Evolutionary conservation across 495 filamentous ascomycete species (phyloP), one percentile per base, ranked within the genome.

Genomic region (Diplogelasinospora grovesii): DNA sequence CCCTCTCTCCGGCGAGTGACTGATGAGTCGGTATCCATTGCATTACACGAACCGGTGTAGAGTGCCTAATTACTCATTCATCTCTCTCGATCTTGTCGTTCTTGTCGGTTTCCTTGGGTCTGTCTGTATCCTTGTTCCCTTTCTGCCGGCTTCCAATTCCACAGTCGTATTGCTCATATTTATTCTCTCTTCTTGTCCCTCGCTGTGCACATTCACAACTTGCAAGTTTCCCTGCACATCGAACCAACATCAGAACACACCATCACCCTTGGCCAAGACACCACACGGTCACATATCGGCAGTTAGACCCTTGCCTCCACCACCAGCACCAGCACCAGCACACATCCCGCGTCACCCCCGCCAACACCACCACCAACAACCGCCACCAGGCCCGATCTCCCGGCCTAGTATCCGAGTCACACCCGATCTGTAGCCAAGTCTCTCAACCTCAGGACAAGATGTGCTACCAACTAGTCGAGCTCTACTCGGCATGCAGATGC

Each of bases 401-500:
- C 15, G 38, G 20, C 38, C 19, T 16, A 28, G 38, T 30, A 25
- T 8, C 6, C 26, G 14, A n/a, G n/a, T n/a, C n/a, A n/a, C n/a
- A n/a, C n/a, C n/a, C 26, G 26, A 28, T 13, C 26, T 28, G 26
- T 19, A 31, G 18, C 26, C 29, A 10, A 29, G 18, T 19, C 18
- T 13, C 15, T 22, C 32, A 39, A n/a, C 29, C 8, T n/a, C 28
- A 4, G 27, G 33, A 37, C 54, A 52, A 7, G 43, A 89, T 89
- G 85, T 89, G 85, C 61, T 82, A 81, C 57, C 77, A 83, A 57
- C 56, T 89, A 47, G 67, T 84, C 46, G 85, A 89, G 58, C 78
- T 81, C 24, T 92, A 84, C 68, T 79, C 86, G 9, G 86, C 80
- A 40, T 94, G 86, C 77, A 70, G 78, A 43, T 94, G 86, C 62